A percentile compares a stretch with the other conserved stretches of the same genome.
Conservation (phyloP, 2,329 filamentous ascomycete species). For the Penicillium sp. region DNA sequence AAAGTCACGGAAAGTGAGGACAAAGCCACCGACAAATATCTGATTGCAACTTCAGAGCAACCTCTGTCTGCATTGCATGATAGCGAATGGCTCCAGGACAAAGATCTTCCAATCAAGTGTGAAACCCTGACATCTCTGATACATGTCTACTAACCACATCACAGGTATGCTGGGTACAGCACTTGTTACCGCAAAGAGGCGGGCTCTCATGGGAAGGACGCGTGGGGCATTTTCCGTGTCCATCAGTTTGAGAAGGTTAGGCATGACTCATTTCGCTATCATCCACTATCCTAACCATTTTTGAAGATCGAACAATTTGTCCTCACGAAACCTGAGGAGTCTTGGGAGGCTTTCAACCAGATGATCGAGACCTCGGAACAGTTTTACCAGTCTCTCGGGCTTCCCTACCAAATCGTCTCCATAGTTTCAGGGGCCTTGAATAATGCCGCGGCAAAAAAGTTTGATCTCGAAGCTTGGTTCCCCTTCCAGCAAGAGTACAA, state of each 20-base stretch:
- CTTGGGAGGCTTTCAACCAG: slow-evolving; percentile 89
- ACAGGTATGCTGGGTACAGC: slow-evolving; percentile 79
- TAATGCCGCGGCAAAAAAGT: slow-evolving; percentile 89
- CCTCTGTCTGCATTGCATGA: slow-evolving; percentile 91
- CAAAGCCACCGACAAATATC: slow-evolving; percentile 82
- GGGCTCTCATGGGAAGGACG: slow-evolving; percentile 87
- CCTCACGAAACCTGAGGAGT: slow-evolving; percentile 83
- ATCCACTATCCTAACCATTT: slow-evolving; percentile 13
- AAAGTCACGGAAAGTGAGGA: slow-evolving; percentile 88
- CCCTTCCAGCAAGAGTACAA: slow-evolving; percentile 98
- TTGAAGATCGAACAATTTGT: slow-evolving; percentile 75
- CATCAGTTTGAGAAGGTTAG: slow-evolving; percentile 93
- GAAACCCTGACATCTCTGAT: slow-evolving; percentile 5
- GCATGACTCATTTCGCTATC: neutral
- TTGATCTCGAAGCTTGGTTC: slow-evolving; percentile 95
- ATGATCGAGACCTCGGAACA: slow-evolving; percentile 93
- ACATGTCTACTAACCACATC: slow-evolving; percentile 17
- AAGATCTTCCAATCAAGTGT: slow-evolving; percentile 86
- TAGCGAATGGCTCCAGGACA: slow-evolving; percentile 86
- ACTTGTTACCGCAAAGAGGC: slow-evolving; percentile 97
- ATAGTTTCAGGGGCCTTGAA: slow-evolving; percentile 97
- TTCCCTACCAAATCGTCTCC: slow-evolving; percentile 89
- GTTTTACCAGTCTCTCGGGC: slow-evolving; percentile 87
- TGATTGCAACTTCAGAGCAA: slow-evolving; percentile 88
- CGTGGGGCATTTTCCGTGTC: slow-evolving; percentile 97